These are phyloP conservation scores for Theileria annulata DNA, from an alignment of 169 alveolate species.

Conservation along the genomic window DNA sequence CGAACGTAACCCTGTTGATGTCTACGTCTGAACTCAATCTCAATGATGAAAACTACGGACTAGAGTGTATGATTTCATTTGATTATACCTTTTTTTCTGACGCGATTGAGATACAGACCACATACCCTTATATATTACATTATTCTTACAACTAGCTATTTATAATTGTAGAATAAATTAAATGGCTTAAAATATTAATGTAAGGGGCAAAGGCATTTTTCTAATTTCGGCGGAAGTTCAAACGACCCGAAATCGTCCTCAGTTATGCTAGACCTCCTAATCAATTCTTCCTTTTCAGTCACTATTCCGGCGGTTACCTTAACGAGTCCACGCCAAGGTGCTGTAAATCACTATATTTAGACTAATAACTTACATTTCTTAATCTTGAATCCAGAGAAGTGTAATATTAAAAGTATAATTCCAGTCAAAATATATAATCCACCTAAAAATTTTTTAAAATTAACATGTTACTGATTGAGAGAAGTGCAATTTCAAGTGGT, in stretches of 20 bases:
- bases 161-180: neutral
- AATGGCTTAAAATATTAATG: conserved; percentile 31
- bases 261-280: conserved; percentile 6
- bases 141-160: conserved; percentile 4
- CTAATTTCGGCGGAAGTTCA: conserved; percentile 10
- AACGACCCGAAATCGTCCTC: conserved; percentile 14
- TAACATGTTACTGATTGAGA: conserved; percentile 1
- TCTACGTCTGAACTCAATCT: conserved; percentile 62
- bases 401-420: conserved; percentile 12
- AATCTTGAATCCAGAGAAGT: conserved; percentile 31
- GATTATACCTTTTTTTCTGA: conserved; percentile 57
- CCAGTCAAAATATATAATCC: conserved; percentile 45
- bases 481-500: conserved; percentile 35
- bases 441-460: conserved; percentile 12
- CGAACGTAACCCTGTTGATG: conserved; percentile 65
- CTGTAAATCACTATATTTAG: neutral
- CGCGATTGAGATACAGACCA: conserved; percentile 19
- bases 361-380: conserved; percentile 27
- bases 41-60: conserved; percentile 70
- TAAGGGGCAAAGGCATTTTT: conserved; percentile 58
- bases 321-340: conserved; percentile 60
- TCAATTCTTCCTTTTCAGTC: neutral
- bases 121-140: neutral
- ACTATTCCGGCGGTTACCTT: conserved; percentile 14
- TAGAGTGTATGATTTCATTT: conserved; percentile 68